Base-by-base conservation (phyloP, 345 rosid species). In the Linum trigynum region DNA sequence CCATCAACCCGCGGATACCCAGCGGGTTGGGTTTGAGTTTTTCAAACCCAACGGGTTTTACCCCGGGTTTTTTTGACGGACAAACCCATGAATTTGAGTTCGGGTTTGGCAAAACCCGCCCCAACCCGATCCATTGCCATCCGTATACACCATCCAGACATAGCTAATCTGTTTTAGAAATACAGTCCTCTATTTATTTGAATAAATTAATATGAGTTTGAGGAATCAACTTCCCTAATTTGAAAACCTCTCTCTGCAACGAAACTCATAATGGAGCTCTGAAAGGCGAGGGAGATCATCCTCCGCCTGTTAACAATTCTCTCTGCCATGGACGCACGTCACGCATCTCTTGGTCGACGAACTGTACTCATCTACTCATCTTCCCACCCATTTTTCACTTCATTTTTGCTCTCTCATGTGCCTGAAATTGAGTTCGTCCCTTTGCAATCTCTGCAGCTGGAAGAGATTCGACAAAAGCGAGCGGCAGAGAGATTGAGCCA, bases 381-480 rank as follows among this genome's bases (percentile, higher is more conserved):
- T 17, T 9, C n/a, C 65, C 69, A 5, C 23, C 57, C 9, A 5
- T 55, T 40, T 23, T 16, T 38, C n/a, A 38, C 55, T 7, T 51
- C 55, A 63, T 32, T 0, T 23, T 59, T 16, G 39, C 12, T 4
- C 7, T 43, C 41, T 56, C 61, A 48, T 48, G 17, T 35, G 12
- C 63, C 32, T 59, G 50, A 57, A 6, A 59, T 45, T 64, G 4
- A 67, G 59, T 66, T 59, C 40, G 16, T 8, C 41, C 8, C 61
- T 48, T 39, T 14, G 3, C 7, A 4, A 12, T 23, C 1, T n/a
- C 39, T 69, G 40, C 74, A 94, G 99, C 61, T 94, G 81, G 88
- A 94, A 71, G 99, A 94, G 75, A 94, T 94, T 75, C 96, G 95
- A 61, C 95, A 83, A 71, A 94, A 94, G 65, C 80, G 96, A 83